Percentiles rank a stretch among this genome's conserved stretches.
These are phyloP conservation scores for Friedmanniomyces simplex DNA, from an alignment of 495 filamentous ascomycete species.

Conservation along the genomic window DNA sequence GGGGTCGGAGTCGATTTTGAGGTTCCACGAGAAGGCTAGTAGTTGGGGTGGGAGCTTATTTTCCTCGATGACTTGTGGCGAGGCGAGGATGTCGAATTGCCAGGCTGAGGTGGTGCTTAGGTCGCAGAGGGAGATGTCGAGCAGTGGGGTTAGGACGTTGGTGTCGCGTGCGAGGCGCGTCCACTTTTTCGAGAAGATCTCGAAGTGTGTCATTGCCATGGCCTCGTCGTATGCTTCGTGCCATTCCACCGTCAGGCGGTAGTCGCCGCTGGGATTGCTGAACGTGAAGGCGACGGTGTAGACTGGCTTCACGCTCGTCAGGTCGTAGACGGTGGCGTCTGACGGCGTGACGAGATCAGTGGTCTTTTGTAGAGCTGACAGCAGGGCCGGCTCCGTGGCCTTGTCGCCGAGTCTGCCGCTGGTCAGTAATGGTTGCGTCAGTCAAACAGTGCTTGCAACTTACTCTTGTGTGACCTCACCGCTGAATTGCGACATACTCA, in stretches of 20 bases:
- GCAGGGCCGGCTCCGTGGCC: slow-evolving; percentile 8
- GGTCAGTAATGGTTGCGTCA: background rate
- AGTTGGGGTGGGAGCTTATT: slow-evolving; percentile 6
- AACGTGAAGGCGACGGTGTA: slow-evolving; percentile 19
- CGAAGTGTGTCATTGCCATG: background rate
- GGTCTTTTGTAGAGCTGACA: slow-evolving; percentile 2
- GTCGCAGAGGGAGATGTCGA: slow-evolving; percentile 17
- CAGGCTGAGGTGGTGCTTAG: slow-evolving; percentile 16
- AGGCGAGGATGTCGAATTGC: slow-evolving; percentile 18
- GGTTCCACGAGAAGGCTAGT: slow-evolving; percentile 2
- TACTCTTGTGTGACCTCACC: slow-evolving; percentile 23
- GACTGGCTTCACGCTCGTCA: slow-evolving; percentile 13
- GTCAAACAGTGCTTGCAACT: background rate
- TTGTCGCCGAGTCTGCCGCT: slow-evolving; percentile 14
- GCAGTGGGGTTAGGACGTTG: background rate
- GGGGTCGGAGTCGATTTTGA: background rate
- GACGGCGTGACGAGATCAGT: slow-evolving; percentile 10
- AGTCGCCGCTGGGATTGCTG: slow-evolving; percentile 1
- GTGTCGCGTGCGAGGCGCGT: slow-evolving; percentile 18
- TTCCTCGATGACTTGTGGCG: slow-evolving; percentile 16
- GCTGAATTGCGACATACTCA: slow-evolving; percentile 11
- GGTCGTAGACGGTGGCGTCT: slow-evolving; percentile 1
- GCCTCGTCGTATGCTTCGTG: slow-evolving; percentile 1
- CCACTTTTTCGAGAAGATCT: slow-evolving; percentile 18
- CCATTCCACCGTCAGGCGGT: slow-evolving; percentile 13